These are phyloP conservation scores for Mortierella sp. DNA, from an alignment of 371 early-diverging fungal species.

Conservation along the genomic window DNA sequence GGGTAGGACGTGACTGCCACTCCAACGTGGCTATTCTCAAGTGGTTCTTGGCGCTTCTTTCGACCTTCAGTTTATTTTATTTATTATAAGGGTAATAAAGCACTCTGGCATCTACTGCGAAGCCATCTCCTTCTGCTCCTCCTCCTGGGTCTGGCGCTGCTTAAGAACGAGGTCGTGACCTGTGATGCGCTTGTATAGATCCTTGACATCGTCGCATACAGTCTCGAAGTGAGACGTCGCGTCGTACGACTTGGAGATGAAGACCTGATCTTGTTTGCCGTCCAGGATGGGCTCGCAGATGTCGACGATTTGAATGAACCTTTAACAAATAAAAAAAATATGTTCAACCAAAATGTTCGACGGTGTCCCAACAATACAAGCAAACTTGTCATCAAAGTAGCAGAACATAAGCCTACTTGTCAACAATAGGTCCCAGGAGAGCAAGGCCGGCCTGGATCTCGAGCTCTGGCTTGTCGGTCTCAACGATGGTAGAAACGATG, in stretches of 20 bases:
- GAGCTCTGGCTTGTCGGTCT: slow-evolving; percentile 86
- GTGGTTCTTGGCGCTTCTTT: not conserved
- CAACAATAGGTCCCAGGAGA: slow-evolving; percentile 90
- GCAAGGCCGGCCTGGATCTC: slow-evolving; percentile 92
- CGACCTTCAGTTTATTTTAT: not conserved
- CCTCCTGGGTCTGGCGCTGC: slow-evolving; percentile 70
- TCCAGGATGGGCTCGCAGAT: slow-evolving; percentile 87
- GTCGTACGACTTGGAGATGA: slow-evolving; percentile 95
- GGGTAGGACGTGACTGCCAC: too few species aligned
- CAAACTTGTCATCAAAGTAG: too few species aligned
- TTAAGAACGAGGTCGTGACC: slow-evolving; percentile 87
- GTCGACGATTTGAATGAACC: slow-evolving; percentile 84
- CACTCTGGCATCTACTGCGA: slow-evolving; percentile 16
- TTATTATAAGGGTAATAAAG: too few species aligned
- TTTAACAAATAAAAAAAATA: too few species aligned
- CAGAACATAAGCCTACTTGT: slow-evolving; percentile 74
- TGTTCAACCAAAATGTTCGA: too few species aligned
- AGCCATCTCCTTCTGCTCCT: slow-evolving; percentile 63
- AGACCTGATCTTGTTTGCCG: slow-evolving; percentile 87
- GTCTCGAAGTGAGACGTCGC: slow-evolving; percentile 99
- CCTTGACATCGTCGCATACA: slow-evolving; percentile 96
- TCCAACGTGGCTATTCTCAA: slow-evolving; percentile 9
- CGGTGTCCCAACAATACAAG: slow-evolving; percentile 10
- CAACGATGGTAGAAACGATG: slow-evolving; percentile 95
- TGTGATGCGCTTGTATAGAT: slow-evolving; percentile 91